phyloP scores from a whole-genome alignment of 2,329 filamentous ascomycete genomes.

The Lomentospora prolificans region DNA sequence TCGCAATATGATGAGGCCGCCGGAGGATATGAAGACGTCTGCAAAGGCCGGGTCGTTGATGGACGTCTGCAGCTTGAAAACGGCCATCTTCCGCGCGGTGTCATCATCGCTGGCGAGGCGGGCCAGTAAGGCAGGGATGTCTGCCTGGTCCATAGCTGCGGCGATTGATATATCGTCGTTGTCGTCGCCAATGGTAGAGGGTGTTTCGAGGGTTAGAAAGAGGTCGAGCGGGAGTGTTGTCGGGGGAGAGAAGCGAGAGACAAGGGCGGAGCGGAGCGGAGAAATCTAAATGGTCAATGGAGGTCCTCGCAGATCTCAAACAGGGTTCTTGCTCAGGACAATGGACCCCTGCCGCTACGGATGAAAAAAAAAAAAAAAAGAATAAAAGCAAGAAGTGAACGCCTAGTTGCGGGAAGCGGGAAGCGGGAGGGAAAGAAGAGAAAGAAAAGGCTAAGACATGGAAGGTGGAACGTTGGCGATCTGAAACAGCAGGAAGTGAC shows the following conservation, averaged over 20 bases:
- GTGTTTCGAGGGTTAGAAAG: too few relatives aligned
- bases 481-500: not conserved
- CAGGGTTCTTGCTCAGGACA: not conserved
- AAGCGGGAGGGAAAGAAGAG: too few relatives aligned
- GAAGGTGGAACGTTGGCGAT: not conserved
- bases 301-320: not conserved
- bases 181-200: too few relatives aligned
- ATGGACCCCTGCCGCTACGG: not conserved
- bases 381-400: too few relatives aligned
- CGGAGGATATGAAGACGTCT: constrained; percentile 87
- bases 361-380: not conserved
- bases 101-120: constrained; percentile 66
- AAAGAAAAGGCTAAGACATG: too few relatives aligned
- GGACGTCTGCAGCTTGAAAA: constrained; percentile 91
- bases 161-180: not conserved
- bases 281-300: not conserved
- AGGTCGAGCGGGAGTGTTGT: not conserved
- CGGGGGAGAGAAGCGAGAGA: not conserved
- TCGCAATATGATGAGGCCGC: constrained; percentile 71
- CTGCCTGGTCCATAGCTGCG: constrained; percentile 50
- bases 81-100: constrained; percentile 93
- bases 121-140: constrained; percentile 55
- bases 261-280: not conserved
- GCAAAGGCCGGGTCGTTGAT: constrained; percentile 96
- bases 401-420: too few relatives aligned